Conservation (phyloP, 2,329 filamentous ascomycete genomes). For the Aspergillus piperis region DNA sequence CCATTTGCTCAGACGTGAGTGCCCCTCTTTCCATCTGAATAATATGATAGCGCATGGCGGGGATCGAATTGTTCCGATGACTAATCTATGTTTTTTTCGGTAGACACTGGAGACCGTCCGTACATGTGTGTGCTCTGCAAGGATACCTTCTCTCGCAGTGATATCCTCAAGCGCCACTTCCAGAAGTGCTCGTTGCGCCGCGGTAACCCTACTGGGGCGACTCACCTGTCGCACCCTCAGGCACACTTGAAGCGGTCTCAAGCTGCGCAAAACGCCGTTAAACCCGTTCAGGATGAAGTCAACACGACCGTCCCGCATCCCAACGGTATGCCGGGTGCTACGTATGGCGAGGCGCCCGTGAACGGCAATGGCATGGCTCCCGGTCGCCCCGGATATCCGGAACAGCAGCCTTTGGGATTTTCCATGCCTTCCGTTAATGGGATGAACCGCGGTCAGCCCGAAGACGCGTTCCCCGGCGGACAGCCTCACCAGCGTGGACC, state of each 20-base stretch:
- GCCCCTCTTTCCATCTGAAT: not conserved
- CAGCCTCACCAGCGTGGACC: conserved; percentile 43
- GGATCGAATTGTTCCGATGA: conserved; percentile 8
- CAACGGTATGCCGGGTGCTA: conserved; percentile 45
- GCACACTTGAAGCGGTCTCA: conserved; percentile 78
- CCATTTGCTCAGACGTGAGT: conserved; percentile 93
- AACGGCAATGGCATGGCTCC: conserved; percentile 45
- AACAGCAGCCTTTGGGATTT: conserved; percentile 47
- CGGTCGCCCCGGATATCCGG: conserved; percentile 41
- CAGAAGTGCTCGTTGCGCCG: conserved; percentile 97
- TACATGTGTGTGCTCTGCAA: conserved; percentile 98
- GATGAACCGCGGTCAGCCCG: conserved; percentile 42
- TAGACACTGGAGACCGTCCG: conserved; percentile 95
- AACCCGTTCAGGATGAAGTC: conserved; percentile 48
- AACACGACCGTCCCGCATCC: conserved; percentile 46
- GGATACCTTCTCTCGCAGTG: conserved; percentile 96
- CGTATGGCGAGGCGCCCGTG: conserved; percentile 46
- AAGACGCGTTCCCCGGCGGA: conserved; percentile 38
- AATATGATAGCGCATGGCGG: not conserved
- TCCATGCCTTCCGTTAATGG: conserved; percentile 45
- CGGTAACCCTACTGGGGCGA: conserved; percentile 92
- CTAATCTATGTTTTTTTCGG: conserved; percentile 27
- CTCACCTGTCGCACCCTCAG: conserved; percentile 89
- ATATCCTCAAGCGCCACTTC: conserved; percentile 98
- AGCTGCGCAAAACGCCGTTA: conserved; percentile 45